These are phyloP conservation scores for Thalassiosira pacifica DNA, from an alignment of 352 stramenopile genomes.

Conservation along the genomic window DNA sequence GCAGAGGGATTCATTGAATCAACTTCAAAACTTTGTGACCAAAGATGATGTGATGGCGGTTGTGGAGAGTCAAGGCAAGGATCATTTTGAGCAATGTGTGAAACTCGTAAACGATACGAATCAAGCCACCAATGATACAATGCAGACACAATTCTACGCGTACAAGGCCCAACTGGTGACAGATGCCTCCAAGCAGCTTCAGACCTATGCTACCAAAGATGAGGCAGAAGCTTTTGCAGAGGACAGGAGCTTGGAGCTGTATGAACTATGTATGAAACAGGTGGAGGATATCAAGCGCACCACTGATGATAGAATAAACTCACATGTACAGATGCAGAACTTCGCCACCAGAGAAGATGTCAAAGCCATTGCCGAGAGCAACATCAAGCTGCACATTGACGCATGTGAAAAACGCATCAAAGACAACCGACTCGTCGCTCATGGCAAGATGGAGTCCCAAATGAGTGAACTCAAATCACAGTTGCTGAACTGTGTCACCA, in stretches of 20 bases:
- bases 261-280: slow-evolving; percentile 1
- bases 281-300: not conserved
- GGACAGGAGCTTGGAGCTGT: not conserved
- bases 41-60: slow-evolving; percentile 6
- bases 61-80: not conserved
- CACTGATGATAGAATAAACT: not conserved
- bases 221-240: not conserved
- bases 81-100: not conserved
- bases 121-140: not conserved
- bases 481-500: slow-evolving; percentile 17
- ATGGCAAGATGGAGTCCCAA: not conserved
- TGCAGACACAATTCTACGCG: not conserved
- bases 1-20: not conserved
- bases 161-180: not conserved
- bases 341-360: not conserved
- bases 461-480: not conserved
- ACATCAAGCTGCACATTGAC: not conserved
- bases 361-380: not conserved
- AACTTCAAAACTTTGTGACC: slow-evolving; percentile 2
- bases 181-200: not conserved
- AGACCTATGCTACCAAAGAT: not conserved
- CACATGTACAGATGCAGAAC: not conserved
- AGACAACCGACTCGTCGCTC: not conserved
- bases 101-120: slow-evolving; percentile 3
- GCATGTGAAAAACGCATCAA: not conserved